Evolutionary conservation across 345 rosid species (phyloP).

Genomic region (Eutrema japonicum): DNA sequence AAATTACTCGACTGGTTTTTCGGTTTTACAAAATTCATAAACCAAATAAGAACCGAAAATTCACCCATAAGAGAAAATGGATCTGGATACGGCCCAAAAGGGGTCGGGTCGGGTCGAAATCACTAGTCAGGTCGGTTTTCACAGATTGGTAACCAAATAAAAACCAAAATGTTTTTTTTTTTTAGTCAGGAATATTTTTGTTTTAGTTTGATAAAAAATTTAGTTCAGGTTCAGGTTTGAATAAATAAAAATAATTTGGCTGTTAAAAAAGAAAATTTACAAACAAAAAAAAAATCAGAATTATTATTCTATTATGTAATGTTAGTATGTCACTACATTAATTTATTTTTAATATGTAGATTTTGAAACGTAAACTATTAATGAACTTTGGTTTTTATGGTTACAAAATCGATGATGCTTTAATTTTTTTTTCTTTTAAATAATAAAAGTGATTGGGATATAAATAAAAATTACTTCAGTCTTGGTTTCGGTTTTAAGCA

Average conservation of each 20-base stretch:
- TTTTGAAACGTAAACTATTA: not conserved
- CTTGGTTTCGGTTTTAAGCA: not conserved
- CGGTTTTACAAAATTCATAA: not conserved
- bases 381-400: not conserved
- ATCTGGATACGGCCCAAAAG: not conserved
- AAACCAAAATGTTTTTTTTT: not conserved
- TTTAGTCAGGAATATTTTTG: no score
- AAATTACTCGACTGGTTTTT: not conserved
- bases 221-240: not conserved
- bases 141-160: not conserved
- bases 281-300: not conserved
- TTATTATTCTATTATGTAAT: not conserved
- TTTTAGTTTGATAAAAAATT: not conserved
- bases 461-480: not conserved
- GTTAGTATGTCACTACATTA: not conserved
- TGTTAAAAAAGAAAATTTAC: no score
- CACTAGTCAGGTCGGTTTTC: not conserved
- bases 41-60: not conserved
- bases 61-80: not conserved
- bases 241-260: no score
- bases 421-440: not conserved
- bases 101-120: not conserved
- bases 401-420: not conserved
- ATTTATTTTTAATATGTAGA: no score
- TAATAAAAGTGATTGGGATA: not conserved